phyloP scores from a whole-genome alignment of 441 rosid species.

The Gossypium schwendimanii region DNA sequence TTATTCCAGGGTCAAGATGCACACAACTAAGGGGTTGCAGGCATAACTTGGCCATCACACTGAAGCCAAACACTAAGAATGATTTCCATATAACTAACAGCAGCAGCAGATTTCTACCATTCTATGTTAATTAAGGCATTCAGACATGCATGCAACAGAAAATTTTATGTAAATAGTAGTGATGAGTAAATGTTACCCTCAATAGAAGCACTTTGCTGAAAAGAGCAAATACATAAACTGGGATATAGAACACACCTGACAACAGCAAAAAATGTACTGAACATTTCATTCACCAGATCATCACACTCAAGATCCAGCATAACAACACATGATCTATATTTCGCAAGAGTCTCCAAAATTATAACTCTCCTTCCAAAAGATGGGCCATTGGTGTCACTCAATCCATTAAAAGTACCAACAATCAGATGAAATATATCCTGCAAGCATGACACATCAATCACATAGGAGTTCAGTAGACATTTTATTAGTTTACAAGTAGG shows the following conservation, averaged over 20 bases:
- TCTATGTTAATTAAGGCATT: background rate
- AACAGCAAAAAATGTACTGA: conserved; percentile 74
- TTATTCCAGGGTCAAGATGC: background rate
- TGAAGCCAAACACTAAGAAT: background rate
- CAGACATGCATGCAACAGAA: background rate
- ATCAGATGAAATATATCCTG: conserved; percentile 68
- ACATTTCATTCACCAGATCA: conserved; percentile 65
- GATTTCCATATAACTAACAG: background rate
- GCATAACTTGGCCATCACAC: background rate
- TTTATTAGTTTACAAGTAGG: background rate
- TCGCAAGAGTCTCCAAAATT: conserved; percentile 70
- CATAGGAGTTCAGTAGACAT: conserved; percentile 11
- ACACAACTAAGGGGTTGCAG: background rate
- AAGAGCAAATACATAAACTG: background rate
- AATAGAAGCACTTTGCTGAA: background rate
- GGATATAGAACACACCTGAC: conserved; percentile 61
- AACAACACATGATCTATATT: conserved; percentile 71
- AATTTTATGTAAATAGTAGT: background rate
- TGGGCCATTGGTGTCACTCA: conserved; percentile 57
- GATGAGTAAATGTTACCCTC: background rate
- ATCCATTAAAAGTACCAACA: conserved; percentile 57
- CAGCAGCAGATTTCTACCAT: background rate
- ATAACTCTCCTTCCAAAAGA: conserved; percentile 69
- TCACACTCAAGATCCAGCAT: conserved; percentile 84
- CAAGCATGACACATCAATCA: conserved; percentile 23